Base-by-base conservation (phyloP, 495 filamentous ascomycete genomes). In the Penicillium ucsense region DNA sequence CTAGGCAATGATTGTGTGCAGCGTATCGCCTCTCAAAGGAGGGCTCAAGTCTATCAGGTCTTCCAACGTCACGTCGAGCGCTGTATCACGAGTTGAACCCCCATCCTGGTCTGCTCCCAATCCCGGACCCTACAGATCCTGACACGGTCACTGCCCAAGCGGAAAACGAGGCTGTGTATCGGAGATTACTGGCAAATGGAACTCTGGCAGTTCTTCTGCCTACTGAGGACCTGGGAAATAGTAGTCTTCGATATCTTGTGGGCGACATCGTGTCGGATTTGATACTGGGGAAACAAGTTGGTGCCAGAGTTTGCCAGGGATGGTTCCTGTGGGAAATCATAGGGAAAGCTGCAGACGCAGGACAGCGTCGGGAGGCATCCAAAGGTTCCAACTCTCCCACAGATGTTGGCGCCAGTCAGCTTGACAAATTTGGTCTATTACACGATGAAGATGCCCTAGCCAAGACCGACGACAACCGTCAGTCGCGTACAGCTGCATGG, bases 151-250 rank as follows among this genome's bases (percentile, higher is more conserved):
- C 71, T 45, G 69, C 77, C 50, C 88, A 94, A 62, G 68, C 66
- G 42, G 74, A 84, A 42, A 89, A 91, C 60, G 89, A 96, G 67
- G 73, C 75, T 12, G 72, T 77, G 45, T 94, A 92, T 68, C 81
- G 88, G 60, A 86, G 88, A 57, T 66, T 95, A 51, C 69, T 96
- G 8, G 87, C 86, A 10, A 80, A 87, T 52, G 85, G 81, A 4
- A 74, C 85, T 38, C 68, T 98, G 38, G 84, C 88, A 4, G 69
- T 95, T 38, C 72, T 97, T 28, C 74, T 98, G 32, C 92, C 92
- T 4, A 92, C 87, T 11, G 90, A 96, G 60, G 90, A 97, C 55
- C 75, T 97, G 7, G 81, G 89, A 56, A 96, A 94, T 64, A 78
- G 73, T 41, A 94, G 88, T 60, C 68, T 96, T 56, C 80, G 86